These are phyloP conservation scores for Tausonia pullulans DNA, from an alignment of 1,284 basidiomycete genomes.

Conservation along the genomic window DNA sequence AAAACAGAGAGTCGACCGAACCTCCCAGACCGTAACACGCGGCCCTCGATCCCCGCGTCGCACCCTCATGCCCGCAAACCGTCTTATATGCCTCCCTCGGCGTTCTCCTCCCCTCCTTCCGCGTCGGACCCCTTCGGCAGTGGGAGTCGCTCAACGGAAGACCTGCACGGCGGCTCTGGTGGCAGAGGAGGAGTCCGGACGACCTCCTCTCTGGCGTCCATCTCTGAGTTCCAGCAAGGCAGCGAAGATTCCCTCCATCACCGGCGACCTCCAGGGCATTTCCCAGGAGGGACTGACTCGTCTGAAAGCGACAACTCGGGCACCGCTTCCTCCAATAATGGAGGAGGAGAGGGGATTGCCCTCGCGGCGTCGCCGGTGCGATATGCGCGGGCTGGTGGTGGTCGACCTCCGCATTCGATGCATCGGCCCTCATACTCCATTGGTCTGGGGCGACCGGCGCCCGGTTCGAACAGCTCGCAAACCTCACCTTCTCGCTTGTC, in stretches of 20 bases:
- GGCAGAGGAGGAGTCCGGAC: too few relatives aligned
- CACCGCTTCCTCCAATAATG: neutral
- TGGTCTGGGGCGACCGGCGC: neutral
- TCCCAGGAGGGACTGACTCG: neutral
- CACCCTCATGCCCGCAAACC: slow-evolving; percentile 34
- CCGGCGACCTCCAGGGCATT: neutral
- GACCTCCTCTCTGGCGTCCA: too few relatives aligned
- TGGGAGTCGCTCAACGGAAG: too few relatives aligned
- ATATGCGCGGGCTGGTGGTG: too few relatives aligned
- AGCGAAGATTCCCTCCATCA: neutral
- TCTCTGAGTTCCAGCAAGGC: neutral
- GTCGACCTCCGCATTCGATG: neutral
- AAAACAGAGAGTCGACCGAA: too few relatives aligned
- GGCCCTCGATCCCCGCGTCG: slow-evolving; percentile 20
- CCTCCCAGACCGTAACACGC: too few relatives aligned
- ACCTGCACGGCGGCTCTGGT: too few relatives aligned
- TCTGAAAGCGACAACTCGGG: neutral
- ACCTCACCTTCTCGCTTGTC: slow-evolving; percentile 19
- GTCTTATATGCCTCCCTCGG: slow-evolving; percentile 15
- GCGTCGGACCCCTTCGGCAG: neutral
- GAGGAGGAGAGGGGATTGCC: neutral
- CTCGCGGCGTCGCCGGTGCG: neutral
- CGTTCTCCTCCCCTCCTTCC: slow-evolving; percentile 20
- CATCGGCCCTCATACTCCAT: neutral
- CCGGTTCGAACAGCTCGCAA: neutral